Percentiles rank a stretch among this genome's conserved stretches.
phyloP scores from a whole-genome alignment of 805 yeast species.

The Lipomyces sp. region DNA sequence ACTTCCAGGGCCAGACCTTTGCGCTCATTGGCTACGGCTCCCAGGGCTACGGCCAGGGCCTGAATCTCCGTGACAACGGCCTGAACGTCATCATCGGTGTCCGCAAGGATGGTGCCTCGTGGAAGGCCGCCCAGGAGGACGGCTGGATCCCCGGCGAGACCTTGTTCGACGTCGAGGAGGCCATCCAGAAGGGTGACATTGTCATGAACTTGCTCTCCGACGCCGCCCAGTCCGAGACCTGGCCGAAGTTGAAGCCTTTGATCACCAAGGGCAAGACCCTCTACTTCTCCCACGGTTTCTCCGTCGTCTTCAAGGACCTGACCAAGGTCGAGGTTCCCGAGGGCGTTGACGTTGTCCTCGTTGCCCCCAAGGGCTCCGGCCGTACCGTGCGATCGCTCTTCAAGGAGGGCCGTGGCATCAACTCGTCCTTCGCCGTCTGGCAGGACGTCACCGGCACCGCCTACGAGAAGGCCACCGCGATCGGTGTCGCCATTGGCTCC shows the following conservation, averaged over 20 bases:
- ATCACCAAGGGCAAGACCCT: slow-evolving; percentile 96
- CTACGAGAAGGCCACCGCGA: slow-evolving; percentile 97
- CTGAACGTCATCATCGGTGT: slow-evolving; percentile 97
- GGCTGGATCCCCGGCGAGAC: slow-evolving; percentile 99
- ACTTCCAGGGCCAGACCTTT: slow-evolving; percentile 96
- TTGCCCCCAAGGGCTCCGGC: slow-evolving; percentile 99
- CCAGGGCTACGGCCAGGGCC: slow-evolving; percentile 98
- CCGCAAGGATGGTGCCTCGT: slow-evolving; percentile 96
- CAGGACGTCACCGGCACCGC: slow-evolving; percentile 99
- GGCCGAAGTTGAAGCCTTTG: slow-evolving; percentile 82
- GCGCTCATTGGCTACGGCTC: slow-evolving; percentile 99
- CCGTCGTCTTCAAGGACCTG: slow-evolving; percentile 97
- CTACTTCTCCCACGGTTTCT: slow-evolving; percentile 99
- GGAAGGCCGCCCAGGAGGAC: slow-evolving; percentile 99
- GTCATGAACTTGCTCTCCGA: slow-evolving; percentile 97
- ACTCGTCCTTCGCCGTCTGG: slow-evolving; percentile 99
- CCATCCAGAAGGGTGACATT: slow-evolving; percentile 85
- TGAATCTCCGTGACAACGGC: slow-evolving; percentile 98
- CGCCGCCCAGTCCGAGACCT: slow-evolving; percentile 99
- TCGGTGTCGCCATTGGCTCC: slow-evolving; percentile 98
- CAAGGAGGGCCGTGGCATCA: slow-evolving; percentile 99
- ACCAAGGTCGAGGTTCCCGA: slow-evolving; percentile 95
- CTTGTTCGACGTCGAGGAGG: slow-evolving; percentile 92
- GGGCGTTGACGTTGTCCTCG: slow-evolving; percentile 93
- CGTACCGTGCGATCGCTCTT: slow-evolving; percentile 98